phyloP scores from a whole-genome alignment of 345 rosid genomes.

The Citropsis articulata region DNA sequence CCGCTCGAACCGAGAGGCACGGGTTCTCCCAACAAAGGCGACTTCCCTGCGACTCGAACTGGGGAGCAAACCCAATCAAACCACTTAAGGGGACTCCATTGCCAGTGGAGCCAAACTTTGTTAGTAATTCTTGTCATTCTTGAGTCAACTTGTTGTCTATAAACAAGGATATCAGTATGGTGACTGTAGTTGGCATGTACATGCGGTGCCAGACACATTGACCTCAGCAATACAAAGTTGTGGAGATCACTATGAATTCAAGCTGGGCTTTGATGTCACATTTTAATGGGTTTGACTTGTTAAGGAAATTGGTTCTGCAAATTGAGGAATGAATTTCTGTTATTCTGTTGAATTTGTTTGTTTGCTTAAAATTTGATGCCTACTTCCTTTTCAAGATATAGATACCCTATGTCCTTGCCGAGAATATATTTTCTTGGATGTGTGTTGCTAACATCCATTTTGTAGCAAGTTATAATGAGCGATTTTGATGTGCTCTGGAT shows the following conservation, averaged over 20 bases:
- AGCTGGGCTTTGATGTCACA: background rate
- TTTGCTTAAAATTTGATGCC: background rate
- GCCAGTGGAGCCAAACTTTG: too few species aligned
- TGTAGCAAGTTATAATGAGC: background rate
- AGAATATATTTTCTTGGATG: background rate
- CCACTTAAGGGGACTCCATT: too few species aligned
- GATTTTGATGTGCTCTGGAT: background rate
- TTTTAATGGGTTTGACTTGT: background rate
- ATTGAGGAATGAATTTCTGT: background rate
- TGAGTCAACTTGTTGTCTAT: background rate
- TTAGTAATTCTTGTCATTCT: background rate
- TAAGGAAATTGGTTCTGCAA: background rate
- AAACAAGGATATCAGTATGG: background rate
- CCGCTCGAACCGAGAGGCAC: too few species aligned
- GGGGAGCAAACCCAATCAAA: too few species aligned
- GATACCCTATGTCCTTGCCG: background rate
- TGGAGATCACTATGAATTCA: background rate
- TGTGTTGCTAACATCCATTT: background rate
- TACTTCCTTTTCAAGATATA: background rate
- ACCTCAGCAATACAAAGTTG: background rate
- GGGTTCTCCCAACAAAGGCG: too few species aligned
- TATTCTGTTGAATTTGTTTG: slow-evolving; percentile 7
- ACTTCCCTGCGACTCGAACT: too few species aligned
- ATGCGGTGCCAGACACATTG: background rate
- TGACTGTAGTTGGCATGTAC: background rate